Conservation (phyloP, 2,329 filamentous ascomycete species). For the Ilyonectria robusta region DNA sequence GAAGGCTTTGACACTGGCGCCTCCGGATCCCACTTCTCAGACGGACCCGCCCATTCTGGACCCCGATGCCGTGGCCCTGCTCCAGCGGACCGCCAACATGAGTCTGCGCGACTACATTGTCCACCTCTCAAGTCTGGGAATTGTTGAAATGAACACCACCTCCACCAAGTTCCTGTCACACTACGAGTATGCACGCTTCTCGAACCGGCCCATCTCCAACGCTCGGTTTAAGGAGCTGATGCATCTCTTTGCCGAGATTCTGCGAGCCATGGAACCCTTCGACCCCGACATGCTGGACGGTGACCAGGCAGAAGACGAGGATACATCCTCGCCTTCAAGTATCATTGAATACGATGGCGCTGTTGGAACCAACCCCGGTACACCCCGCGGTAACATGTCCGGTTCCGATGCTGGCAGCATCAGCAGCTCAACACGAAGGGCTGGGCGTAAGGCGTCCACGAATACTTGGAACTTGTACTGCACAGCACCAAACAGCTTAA, state of each 20-base stretch:
- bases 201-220: conserved; percentile 76
- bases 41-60: conserved; percentile 68
- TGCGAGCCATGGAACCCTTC: conserved; percentile 81
- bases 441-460: conserved; percentile 58
- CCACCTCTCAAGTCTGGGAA: conserved; percentile 77
- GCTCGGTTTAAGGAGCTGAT: conserved; percentile 83
- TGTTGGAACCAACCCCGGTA: conserved; percentile 58
- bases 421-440: conserved; percentile 49
- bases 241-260: conserved; percentile 84
- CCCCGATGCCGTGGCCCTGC: conserved; percentile 75
- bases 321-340: conserved; percentile 52
- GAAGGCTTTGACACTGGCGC: conserved; percentile 89
- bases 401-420: conserved; percentile 50
- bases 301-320: conserved; percentile 45
- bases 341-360: conserved; percentile 64
- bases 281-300: conserved; percentile 66
- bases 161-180: conserved; percentile 77
- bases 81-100: conserved; percentile 80
- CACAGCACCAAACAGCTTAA: conserved; percentile 69
- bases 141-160: conserved; percentile 63
- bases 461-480: conserved; percentile 62
- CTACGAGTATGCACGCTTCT: conserved; percentile 92
- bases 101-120: conserved; percentile 84
- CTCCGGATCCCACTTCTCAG: conserved; percentile 61
- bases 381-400: conserved; percentile 52